These are phyloP conservation scores for Effrenium voratum DNA, from an alignment of 73 alveolate genomes.

Conservation along the genomic window DNA sequence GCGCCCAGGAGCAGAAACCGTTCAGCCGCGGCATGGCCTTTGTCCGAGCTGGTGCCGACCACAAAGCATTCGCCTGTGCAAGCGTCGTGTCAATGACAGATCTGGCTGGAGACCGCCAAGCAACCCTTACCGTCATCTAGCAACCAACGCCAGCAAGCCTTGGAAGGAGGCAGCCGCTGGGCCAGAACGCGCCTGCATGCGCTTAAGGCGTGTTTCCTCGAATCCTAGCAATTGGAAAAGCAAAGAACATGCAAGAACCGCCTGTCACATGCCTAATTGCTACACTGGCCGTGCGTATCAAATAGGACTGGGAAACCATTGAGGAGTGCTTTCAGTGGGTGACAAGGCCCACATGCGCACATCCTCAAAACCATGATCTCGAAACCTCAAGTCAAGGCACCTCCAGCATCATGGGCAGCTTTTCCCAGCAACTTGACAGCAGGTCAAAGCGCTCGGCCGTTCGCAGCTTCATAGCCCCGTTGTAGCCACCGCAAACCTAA, in stretches of 20 bases:
- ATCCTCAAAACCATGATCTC: no score
- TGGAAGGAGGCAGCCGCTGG: constrained; percentile 49
- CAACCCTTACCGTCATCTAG: background rate
- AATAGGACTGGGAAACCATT: no score
- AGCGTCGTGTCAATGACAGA: background rate
- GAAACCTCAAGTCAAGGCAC: no score
- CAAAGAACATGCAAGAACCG: no score
- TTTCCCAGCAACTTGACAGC: constrained; percentile 21
- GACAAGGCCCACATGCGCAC: no score
- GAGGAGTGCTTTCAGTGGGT: no score
- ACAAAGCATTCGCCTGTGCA: constrained; percentile 30
- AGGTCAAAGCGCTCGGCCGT: constrained; percentile 39
- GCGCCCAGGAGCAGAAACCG: constrained; percentile 1
- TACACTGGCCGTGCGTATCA: no score
- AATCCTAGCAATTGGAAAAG: no score
- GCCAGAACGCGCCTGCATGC: constrained; percentile 39
- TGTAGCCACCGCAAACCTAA: constrained; percentile 52
- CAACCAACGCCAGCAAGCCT: background rate
- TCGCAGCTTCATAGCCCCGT: constrained; percentile 10
- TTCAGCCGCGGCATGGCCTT: constrained; percentile 26
- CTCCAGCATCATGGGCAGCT: constrained; percentile 49
- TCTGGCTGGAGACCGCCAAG: background rate
- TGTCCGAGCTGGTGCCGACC: constrained; percentile 21
- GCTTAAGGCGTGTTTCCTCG: no score
- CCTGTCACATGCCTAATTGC: no score